Evolutionary conservation across 192 early-diverging fungal species (phyloP).

Genomic region (Backusella tarrabulga): DNA sequence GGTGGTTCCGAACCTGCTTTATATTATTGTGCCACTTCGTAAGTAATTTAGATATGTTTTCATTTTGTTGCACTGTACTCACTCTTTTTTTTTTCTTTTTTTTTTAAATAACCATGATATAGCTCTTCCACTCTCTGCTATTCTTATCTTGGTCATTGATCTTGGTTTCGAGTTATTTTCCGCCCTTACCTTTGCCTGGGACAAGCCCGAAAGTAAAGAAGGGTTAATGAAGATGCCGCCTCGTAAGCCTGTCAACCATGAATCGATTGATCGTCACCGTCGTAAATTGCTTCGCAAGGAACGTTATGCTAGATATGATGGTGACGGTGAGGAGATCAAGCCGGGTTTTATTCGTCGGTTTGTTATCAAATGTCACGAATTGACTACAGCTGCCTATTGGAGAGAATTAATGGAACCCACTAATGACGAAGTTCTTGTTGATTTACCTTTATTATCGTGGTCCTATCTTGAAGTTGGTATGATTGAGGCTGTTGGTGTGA

Average conservation of each 20-base stretch:
- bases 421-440: constrained; percentile 89
- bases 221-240: constrained; percentile 89
- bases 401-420: constrained; percentile 59
- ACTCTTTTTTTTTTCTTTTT: background rate
- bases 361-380: constrained; percentile 31
- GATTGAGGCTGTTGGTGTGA: constrained; percentile 72
- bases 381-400: constrained; percentile 62
- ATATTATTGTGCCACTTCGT: constrained; percentile 81
- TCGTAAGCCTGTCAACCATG: constrained; percentile 82
- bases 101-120: background rate
- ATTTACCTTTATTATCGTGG: constrained; percentile 77
- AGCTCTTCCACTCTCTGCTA: constrained; percentile 71
- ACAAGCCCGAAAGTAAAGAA: constrained; percentile 72
- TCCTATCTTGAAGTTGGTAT: constrained; percentile 85
- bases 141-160: constrained; percentile 91
- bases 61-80: background rate
- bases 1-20: constrained; percentile 83
- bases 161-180: constrained; percentile 91
- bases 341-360: constrained; percentile 26
- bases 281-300: constrained; percentile 49
- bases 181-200: constrained; percentile 90
- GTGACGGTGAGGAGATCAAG: constrained; percentile 43
- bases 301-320: constrained; percentile 45
- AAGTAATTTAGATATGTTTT: background rate
- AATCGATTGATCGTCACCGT: constrained; percentile 69